Conservation (phyloP, 495 filamentous ascomycete genomes). For the Hyaloscypha variabilis region DNA sequence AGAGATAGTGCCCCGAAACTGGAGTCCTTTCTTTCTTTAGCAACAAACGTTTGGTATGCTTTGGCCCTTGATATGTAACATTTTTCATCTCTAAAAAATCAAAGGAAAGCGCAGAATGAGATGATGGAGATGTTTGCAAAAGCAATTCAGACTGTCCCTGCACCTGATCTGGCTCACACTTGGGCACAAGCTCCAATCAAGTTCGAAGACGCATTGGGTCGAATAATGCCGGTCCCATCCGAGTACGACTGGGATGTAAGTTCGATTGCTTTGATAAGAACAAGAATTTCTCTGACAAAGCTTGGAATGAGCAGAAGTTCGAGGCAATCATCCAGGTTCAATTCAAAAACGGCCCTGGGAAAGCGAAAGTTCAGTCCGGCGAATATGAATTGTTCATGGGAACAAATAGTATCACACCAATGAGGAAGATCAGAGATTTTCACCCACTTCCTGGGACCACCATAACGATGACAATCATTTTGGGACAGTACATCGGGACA, state of each 20-base stretch:
- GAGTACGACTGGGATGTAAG: constrained; percentile 14
- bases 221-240: background rate
- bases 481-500: background rate
- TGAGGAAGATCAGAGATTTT: too few species aligned
- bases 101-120: constrained; percentile 6
- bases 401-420: too few species aligned
- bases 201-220: constrained; percentile 7
- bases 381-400: constrained; percentile 10
- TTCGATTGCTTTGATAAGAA: background rate
- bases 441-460: background rate
- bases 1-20: too few species aligned
- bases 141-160: background rate
- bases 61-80: too few species aligned
- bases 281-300: background rate
- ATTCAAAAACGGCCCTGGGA: constrained; percentile 3
- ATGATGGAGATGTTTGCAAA: background rate
- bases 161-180: background rate
- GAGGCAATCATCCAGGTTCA: constrained; percentile 10
- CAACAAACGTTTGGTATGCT: too few species aligned
- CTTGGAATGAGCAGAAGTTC: background rate
- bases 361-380: constrained; percentile 3
- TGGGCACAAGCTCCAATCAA: constrained; percentile 10
- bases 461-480: constrained; percentile 3
- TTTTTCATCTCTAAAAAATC: too few species aligned
- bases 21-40: too few species aligned